Evolutionary conservation across 2,329 filamentous ascomycete genomes (phyloP).

Genomic region (Aureobasidium sp.): DNA sequence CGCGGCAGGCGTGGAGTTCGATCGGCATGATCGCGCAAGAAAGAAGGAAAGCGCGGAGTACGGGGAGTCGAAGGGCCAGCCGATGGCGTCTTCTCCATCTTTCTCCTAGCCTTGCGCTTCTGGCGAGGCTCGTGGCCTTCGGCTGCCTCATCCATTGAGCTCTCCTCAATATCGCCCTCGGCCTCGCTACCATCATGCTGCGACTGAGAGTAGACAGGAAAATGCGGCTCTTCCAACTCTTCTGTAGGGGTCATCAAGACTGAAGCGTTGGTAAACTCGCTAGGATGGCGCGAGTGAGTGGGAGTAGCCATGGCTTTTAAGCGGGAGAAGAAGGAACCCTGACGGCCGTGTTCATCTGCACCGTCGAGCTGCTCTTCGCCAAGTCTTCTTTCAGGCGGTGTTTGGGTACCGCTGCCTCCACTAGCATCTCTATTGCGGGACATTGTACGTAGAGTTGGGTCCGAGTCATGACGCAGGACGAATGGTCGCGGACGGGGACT

Average conservation of each 20-base stretch:
- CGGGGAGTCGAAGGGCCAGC: conserved; percentile 56
- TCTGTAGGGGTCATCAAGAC: conserved; percentile 35
- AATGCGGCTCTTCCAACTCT: conserved; percentile 37
- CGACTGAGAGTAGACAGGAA: conserved; percentile 32
- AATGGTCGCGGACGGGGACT: conserved; percentile 2
- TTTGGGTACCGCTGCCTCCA: conserved; percentile 22
- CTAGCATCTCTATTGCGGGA: conserved; percentile 10
- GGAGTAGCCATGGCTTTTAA: conserved; percentile 62
- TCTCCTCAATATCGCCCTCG: conserved; percentile 78
- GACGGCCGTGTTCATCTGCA: conserved; percentile 52
- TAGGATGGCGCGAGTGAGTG: conserved; percentile 40
- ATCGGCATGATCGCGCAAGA: conserved; percentile 29
- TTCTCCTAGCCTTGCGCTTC: conserved; percentile 57
- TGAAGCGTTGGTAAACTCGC: conserved; percentile 38
- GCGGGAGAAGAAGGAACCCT: conserved; percentile 62
- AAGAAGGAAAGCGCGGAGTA: conserved; percentile 39
- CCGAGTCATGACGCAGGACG: conserved; percentile 11
- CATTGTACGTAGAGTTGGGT: background rate
- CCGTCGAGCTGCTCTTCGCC: conserved; percentile 59
- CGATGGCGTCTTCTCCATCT: conserved; percentile 51
- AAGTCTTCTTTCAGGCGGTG: conserved; percentile 34
- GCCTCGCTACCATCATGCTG: conserved; percentile 58
- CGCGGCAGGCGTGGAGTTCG: conserved; percentile 35
- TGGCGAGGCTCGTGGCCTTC: conserved; percentile 39
- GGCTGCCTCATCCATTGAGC: conserved; percentile 59